Conservation (phyloP, 129 eudicot species). For the Ambrosia trifida region DNA sequence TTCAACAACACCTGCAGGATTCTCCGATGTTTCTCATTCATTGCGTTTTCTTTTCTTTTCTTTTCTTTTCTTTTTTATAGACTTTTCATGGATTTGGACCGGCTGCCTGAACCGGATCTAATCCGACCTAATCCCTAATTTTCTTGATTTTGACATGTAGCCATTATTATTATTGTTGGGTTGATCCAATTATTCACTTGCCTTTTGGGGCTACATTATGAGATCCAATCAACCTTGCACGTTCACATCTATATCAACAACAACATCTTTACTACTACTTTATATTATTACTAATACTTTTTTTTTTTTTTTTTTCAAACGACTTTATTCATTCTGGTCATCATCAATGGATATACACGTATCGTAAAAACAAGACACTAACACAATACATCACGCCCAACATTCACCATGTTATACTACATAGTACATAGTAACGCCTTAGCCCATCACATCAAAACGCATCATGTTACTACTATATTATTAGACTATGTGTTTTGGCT, state of each 20-base stretch:
- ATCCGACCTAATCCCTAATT: constrained; percentile 34
- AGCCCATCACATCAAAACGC: too few species aligned
- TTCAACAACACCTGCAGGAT: constrained; percentile 49
- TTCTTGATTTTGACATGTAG: constrained; percentile 30
- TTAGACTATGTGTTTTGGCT: too few species aligned
- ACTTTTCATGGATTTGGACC: not conserved
- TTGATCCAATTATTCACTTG: constrained; percentile 11
- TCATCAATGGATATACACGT: too few species aligned
- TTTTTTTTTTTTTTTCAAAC: too few species aligned
- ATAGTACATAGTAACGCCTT: too few species aligned
- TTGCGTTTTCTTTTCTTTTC: constrained; percentile 28
- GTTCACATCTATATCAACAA: not conserved
- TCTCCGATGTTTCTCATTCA: constrained; percentile 46
- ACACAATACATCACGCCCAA: too few species aligned
- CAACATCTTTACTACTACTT: too few species aligned
- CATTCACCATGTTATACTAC: too few species aligned
- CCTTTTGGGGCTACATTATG: constrained; percentile 22
- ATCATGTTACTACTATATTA: too few species aligned
- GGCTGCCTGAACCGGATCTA: constrained; percentile 29
- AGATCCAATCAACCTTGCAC: constrained; percentile 22
- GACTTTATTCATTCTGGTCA: too few species aligned
- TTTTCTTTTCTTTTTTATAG: constrained; percentile 21
- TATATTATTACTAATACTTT: too few species aligned
- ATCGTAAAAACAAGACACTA: too few species aligned
- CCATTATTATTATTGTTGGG: not conserved